Percentiles rank a stretch among this genome's conserved stretches.
Conservation (phyloP, 768 basidiomycete species). For the Boletus huronensis region DNA sequence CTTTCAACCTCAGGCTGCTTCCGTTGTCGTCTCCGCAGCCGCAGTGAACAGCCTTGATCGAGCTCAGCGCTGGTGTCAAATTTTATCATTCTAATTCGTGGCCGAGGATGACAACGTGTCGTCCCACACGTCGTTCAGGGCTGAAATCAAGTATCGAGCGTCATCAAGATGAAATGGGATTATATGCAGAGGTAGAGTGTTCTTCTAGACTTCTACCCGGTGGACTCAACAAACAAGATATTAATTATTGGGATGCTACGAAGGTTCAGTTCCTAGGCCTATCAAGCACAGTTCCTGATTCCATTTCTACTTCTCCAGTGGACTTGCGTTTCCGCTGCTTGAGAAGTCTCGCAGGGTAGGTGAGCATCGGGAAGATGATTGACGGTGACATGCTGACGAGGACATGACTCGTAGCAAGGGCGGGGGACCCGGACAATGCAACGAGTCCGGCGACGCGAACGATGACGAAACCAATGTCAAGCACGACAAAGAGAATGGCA, state of each 20-base stretch:
- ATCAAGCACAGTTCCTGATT: background rate
- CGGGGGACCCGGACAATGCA: conserved; percentile 11
- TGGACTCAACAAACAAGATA: background rate
- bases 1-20: too few relatives aligned
- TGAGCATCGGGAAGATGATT: conserved; percentile 1
- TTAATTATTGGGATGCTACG: background rate
- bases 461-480: conserved; percentile 20
- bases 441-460: conserved; percentile 16
- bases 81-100: background rate
- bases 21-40: conserved; percentile 5
- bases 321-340: background rate
- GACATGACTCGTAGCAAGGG: conserved; percentile 9
- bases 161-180: background rate
- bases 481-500: conserved; percentile 13
- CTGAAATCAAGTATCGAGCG: background rate
- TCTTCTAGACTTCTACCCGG: too few relatives aligned
- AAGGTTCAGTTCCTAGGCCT: background rate
- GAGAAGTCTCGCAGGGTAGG: background rate
- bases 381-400: conserved; percentile 10
- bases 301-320: background rate
- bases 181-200: background rate
- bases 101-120: background rate
- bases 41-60: conserved; percentile 1
- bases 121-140: background rate
- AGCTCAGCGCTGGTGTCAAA: too few relatives aligned